Evolutionary conservation across 1,284 basidiomycete genomes (phyloP), one percentile per base, ranked within the genome.

Genomic region (Chalciporus piperatoides): DNA sequence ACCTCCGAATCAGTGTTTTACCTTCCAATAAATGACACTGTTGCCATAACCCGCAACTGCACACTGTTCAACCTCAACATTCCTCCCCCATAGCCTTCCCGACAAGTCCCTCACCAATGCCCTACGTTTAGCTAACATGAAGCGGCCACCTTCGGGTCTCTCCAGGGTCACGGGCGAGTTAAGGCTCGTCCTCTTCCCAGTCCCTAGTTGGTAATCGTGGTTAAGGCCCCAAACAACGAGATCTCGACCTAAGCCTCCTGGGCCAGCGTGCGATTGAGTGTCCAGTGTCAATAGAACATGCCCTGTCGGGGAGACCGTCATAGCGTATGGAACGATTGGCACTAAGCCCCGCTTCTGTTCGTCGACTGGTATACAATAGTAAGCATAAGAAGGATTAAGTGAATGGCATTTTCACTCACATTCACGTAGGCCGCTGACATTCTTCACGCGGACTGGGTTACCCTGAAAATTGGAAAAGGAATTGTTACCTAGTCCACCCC

Each of bases 401-500:
- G 33, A 15, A 52, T 33, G 17, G 11, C 9, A 28, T 46, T 6
- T 23, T 27, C 10, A 68, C 84, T 71, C 61, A 89, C 90, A 95
- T 76, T 93, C 92, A 23, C 81, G 71, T 23, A 96, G 71, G 6
- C 92, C 92, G 59, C 90, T 93, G 46, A 97, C 77, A 40, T 81
- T 84, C 71, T 86, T 92, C 17, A 92, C 86, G 48, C 83, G 81
- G 1, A 82, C 74, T 0, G 92, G 92, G 38, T 76, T 75, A 27
- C 82, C 79, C 56, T 88, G 86, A 0, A 84, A 82, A 55, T 82
- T 92, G 59, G 77, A 87, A 74, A 82, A 56, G 14, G 52, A 44
- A 11, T 75, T 76, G 44, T 90, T 93, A 0, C 94, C 95, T 3
- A 97, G 77, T 3, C 89, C 86, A 10, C 95, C 94, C 68, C 80